phyloP scores from a whole-genome alignment of 768 basidiomycete genomes.

The Megacollybia marginata region DNA sequence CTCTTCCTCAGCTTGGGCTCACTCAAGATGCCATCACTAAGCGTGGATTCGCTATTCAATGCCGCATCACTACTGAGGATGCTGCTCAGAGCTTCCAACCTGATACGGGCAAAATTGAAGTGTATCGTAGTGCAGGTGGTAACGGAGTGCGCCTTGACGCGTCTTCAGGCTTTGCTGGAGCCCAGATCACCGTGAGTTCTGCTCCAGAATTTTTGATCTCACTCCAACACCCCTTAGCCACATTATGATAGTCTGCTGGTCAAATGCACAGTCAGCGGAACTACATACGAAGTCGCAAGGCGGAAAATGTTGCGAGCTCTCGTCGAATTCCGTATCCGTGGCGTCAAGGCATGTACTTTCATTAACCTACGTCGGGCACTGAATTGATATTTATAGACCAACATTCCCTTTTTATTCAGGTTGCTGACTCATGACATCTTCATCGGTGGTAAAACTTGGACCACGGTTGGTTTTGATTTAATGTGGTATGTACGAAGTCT shows the following conservation, averaged over 20 bases:
- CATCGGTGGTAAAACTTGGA: constrained; percentile 97
- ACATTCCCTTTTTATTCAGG: constrained; percentile 99
- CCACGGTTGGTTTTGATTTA: constrained; percentile 51
- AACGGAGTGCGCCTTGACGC: constrained; percentile 98
- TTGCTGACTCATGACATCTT: constrained; percentile 95
- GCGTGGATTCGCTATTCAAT: constrained; percentile 97
- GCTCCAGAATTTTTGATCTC: background rate
- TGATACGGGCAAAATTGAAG: constrained; percentile 98
- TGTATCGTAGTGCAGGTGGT: constrained; percentile 97
- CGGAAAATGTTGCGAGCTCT: constrained; percentile 98
- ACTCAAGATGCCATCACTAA: constrained; percentile 94
- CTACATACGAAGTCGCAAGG: constrained; percentile 97
- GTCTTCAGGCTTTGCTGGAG: constrained; percentile 95
- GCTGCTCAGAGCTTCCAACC: constrained; percentile 90
- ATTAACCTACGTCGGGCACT: background rate
- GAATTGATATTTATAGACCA: constrained; percentile 52
- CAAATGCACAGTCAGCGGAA: constrained; percentile 92
- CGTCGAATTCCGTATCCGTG: constrained; percentile 99
- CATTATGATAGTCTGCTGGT: constrained; percentile 98
- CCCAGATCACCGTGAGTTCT: constrained; percentile 84
- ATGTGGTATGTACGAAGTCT: background rate
- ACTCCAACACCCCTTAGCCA: constrained; percentile 43
- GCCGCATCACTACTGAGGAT: constrained; percentile 97
- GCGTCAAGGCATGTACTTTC: constrained; percentile 70
- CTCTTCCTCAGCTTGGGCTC: constrained; percentile 89